Percentiles rank a stretch among this genome's conserved stretches.
Conservation (phyloP, 2,329 filamentous ascomycete species). For the Emmonsiellopsis sp. region DNA sequence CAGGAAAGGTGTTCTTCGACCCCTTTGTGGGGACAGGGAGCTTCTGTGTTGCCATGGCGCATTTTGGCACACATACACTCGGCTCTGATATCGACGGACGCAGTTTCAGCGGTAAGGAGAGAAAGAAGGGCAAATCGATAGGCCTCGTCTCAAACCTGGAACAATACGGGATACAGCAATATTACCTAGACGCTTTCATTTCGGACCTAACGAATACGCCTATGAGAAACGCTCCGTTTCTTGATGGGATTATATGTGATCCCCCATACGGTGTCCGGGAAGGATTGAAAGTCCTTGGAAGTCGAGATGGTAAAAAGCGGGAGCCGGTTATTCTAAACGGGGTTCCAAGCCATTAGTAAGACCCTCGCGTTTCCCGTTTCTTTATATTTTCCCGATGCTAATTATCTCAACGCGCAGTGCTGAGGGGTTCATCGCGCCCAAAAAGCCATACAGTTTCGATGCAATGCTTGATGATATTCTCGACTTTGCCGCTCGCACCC, state of each 20-base stretch:
- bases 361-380: conserved; percentile 7
- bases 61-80: conserved; percentile 75
- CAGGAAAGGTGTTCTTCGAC: conserved; percentile 83
- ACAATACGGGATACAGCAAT: conserved; percentile 63
- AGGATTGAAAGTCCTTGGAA: conserved; percentile 78
- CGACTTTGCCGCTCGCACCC: conserved; percentile 63
- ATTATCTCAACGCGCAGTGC: conserved; percentile 30
- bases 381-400: conserved; percentile 1
- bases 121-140: conserved; percentile 35
- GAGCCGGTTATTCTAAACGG: conserved; percentile 57
- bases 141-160: conserved; percentile 63
- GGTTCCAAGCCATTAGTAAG: conserved; percentile 58
- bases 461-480: conserved; percentile 87
- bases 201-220: conserved; percentile 86
- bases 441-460: conserved; percentile 83
- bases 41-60: conserved; percentile 80
- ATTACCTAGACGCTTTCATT: conserved; percentile 70
- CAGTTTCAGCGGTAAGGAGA: conserved; percentile 57
- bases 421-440: conserved; percentile 71
- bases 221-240: conserved; percentile 49
- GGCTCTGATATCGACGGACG: conserved; percentile 93
- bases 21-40: conserved; percentile 94
- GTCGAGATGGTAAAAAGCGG: conserved; percentile 49
- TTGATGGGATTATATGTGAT: conserved; percentile 92
- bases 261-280: conserved; percentile 94